phyloP scores from a whole-genome alignment of 2,329 filamentous ascomycete species.

The Trichothecium roseum region DNA sequence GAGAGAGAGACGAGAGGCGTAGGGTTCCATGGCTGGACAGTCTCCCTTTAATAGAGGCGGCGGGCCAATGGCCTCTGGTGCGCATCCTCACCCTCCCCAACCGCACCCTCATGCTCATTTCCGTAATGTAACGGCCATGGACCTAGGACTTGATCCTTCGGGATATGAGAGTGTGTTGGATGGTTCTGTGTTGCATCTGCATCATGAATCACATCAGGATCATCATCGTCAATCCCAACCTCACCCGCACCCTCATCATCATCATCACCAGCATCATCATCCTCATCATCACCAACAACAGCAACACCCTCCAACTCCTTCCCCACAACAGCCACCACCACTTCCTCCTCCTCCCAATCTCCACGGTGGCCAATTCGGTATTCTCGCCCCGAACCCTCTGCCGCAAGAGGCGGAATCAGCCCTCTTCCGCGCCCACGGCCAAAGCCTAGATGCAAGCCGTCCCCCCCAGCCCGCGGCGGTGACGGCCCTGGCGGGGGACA shows the following conservation, averaged over 20 bases:
- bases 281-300: conserved; percentile 7
- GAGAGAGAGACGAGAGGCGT: no score
- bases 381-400: conserved; percentile 24
- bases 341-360: conserved; percentile 4
- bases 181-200: neutral
- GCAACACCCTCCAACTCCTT: no score
- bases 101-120: conserved; percentile 51
- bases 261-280: neutral
- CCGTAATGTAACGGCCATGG: conserved; percentile 13
- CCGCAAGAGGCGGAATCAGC: conserved; percentile 1
- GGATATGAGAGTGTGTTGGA: conserved; percentile 2
- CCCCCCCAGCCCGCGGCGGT: conserved; percentile 24
- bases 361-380: conserved; percentile 30
- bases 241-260: neutral
- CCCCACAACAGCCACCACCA: conserved; percentile 5
- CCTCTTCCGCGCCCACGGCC: neutral
- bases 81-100: conserved; percentile 58
- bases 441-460: conserved; percentile 16
- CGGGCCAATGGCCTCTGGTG: no score
- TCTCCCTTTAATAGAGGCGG: no score
- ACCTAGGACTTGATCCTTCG: no score
- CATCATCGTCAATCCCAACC: neutral
- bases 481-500: conserved; percentile 17
- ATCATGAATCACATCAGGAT: neutral
- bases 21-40: no score